Evolutionary conservation across 257 asterid genomes (phyloP).

Genomic region (Solanum rostratum): DNA sequence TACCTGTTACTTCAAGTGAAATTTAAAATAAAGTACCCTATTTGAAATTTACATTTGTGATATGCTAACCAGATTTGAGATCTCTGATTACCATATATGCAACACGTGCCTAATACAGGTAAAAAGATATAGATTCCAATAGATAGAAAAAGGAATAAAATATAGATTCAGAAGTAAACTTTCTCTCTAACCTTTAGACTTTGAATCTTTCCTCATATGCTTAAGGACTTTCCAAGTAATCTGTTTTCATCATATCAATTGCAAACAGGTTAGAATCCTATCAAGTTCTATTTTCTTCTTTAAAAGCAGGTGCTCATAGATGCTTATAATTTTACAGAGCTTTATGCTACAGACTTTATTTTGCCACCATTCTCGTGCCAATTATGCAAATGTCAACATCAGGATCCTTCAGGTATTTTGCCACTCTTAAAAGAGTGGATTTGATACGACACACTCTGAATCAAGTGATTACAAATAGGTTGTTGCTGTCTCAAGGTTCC

Average conservation of each 20-base stretch:
- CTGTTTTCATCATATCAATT: too few species aligned
- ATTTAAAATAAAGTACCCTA: background rate
- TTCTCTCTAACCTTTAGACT: too few species aligned
- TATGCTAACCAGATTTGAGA: background rate
- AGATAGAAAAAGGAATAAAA: too few species aligned
- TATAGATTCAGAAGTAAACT: too few species aligned
- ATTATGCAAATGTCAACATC: background rate
- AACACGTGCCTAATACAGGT: background rate
- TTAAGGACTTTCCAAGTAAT: too few species aligned
- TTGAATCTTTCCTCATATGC: too few species aligned
- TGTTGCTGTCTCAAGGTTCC: background rate
- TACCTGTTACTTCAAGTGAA: too few species aligned
- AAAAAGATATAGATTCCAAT: background rate
- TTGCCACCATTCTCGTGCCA: background rate
- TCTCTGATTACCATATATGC: too few species aligned
- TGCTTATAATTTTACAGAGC: background rate
- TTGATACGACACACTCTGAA: background rate
- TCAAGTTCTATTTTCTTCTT: too few species aligned
- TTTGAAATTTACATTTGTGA: background rate
- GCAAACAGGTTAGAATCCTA: too few species aligned
- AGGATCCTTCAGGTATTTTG: background rate
- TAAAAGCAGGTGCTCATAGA: background rate
- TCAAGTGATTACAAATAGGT: background rate
- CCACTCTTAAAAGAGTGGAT: background rate
- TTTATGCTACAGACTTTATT: background rate